Conservation (phyloP, 352 stramenopile genomes). For the Salisapilia sapeloensis region DNA sequence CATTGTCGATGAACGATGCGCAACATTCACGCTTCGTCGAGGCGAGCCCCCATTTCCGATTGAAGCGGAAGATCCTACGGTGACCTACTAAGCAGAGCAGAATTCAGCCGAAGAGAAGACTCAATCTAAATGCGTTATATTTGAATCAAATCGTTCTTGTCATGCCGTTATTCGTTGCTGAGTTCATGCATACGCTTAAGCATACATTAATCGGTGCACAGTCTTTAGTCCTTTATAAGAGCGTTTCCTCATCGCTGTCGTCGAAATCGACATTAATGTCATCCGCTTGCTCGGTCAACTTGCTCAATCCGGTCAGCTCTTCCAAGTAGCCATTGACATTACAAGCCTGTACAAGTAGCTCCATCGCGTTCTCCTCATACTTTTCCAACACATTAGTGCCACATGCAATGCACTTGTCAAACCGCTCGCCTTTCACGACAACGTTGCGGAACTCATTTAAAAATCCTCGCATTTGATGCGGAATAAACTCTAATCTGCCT, state of each 20-base stretch:
- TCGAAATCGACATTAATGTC: slow-evolving; percentile 44
- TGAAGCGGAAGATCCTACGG: too few relatives aligned
- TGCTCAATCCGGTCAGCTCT: slow-evolving; percentile 55
- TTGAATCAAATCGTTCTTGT: too few relatives aligned
- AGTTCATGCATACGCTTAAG: too few relatives aligned
- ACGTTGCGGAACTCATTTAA: slow-evolving; percentile 83
- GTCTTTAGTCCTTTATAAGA: too few relatives aligned
- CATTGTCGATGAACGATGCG: slow-evolving; percentile 10
- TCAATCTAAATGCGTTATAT: too few relatives aligned
- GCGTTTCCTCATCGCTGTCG: slow-evolving; percentile 18
- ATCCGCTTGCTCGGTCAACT: slow-evolving; percentile 38
- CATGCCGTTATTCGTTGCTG: too few relatives aligned
- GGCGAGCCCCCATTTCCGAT: too few relatives aligned
- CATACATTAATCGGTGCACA: too few relatives aligned
- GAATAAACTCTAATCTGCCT: slow-evolving; percentile 68
- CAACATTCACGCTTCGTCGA: slow-evolving; percentile 12
- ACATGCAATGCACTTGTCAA: slow-evolving; percentile 94
- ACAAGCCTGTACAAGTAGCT: slow-evolving; percentile 39
- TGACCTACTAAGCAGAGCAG: too few relatives aligned
- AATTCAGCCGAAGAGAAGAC: too few relatives aligned
- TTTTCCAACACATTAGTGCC: slow-evolving; percentile 76
- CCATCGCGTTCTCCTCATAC: slow-evolving; percentile 38
- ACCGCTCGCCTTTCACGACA: slow-evolving; percentile 78
- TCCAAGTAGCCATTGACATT: slow-evolving; percentile 59
- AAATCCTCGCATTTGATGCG: slow-evolving; percentile 92